Evolutionary conservation across 805 yeast species (phyloP), one percentile per base, ranked within the genome.

Genomic region (Ogataea allantospora): DNA sequence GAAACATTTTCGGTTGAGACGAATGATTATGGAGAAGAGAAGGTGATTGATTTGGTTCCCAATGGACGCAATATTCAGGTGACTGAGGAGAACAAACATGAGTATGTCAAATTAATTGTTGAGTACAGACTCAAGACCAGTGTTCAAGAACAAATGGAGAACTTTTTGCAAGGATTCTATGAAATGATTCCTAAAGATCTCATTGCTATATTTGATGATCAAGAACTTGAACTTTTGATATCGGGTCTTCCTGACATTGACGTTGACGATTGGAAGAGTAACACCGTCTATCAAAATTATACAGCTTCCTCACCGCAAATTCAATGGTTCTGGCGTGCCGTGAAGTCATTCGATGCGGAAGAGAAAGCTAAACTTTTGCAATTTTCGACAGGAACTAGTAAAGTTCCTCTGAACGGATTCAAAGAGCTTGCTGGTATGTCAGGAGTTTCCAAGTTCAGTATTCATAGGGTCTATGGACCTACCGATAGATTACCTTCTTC

Each of bases 311-410:
- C 95, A 2, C 79, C 86, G 20, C 97, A 89, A 57, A 81, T 93
- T 40, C 88, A 83, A 55, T 91, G 97, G 86, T 93, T 93, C 65
- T 93, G 99, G 99, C 73, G 97, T 57, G 96, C 97, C 1, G 96
- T 93, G 10, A 78, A 88, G 53, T 86, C 97, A 1, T 93, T 93
- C 64, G 96, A 88, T 54, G 76, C 75, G 12, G 99, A 93, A 58
- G 97, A 93, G 57, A 73, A 95, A 33, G 99, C 99, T 7, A 89
- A 88, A 57, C 66, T 93, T 47, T 67, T 93, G 42, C 99, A 93
- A 58, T 93, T 93, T 68, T 91, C 95, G 1, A 93, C 99, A 0
- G 99, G 99, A 43, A 91, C 99, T 0, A 82, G 95, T 45, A 88
- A 89, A 61, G 98, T 93, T 7, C 99, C 99, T 16, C 70, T 89